Base-by-base conservation (phyloP, 208 protist genomes). In the Angomonas ambiguus region DNA sequence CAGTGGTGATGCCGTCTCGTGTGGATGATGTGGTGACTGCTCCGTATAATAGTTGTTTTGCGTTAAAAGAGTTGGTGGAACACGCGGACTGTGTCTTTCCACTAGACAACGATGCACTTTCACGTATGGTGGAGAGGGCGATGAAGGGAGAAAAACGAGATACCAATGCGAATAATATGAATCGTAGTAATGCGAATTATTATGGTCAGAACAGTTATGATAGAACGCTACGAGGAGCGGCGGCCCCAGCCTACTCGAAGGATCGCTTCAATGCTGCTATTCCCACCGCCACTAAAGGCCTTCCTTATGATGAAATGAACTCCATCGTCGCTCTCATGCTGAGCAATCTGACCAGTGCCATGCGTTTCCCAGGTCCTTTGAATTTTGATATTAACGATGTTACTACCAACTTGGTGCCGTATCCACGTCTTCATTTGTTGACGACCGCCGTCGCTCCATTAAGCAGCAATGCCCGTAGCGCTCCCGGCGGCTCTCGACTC, bases 351-450 rank as follows among this genome's bases (percentile, higher is more conserved):
- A 98, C 97, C 0, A 94, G 92, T 45, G 91, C 88, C 18, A 95
- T 97, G 82, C 88, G 96, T 51, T 98, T 98, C 67, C 87, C 85
- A 11, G 97, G 97, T 0, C 78, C 92, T 30, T 83, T 99, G 22
- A 99, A 99, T 75, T 94, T 98, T 71, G 97, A 99, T 74, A 92
- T 99, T 33, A 98, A 98, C 76, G 97, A 99, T 62, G 88, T 99
- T 63, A 98, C 95, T 0, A 98, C 96, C 8, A 98, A 98, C 67
- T 80, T 99, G 8, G 95, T 99, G n/a, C 97, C 97, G 2, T 99
- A 94, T 69, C 95, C 97, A 1, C 77, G 88, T 2, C 75, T 98
- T 62, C 84, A 98, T 41, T 88, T 98, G 65, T 64, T 99, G 13
- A 87, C 93, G 20, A 72, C 95, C 1, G 82, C 91, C 2, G 79